phyloP scores from a whole-genome alignment of 2,329 filamentous ascomycete species.

The Claviceps lovelessii region DNA sequence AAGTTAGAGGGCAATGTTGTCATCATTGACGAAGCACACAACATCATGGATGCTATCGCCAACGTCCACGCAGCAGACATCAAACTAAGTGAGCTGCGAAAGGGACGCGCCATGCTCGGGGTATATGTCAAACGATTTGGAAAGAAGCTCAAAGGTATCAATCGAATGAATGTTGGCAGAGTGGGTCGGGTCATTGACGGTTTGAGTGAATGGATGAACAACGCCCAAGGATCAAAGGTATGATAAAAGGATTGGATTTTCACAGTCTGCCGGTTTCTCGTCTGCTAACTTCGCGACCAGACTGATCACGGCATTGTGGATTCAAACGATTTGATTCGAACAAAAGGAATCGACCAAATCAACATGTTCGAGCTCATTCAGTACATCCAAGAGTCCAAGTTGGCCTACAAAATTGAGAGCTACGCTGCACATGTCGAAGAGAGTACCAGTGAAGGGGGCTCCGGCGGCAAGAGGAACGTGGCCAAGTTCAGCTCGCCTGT shows the following conservation, averaged over 20 bases:
- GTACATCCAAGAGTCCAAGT: slow-evolving; percentile 82
- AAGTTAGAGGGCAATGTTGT: slow-evolving; percentile 78
- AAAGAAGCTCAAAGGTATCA: slow-evolving; percentile 77
- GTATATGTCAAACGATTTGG: slow-evolving; percentile 79
- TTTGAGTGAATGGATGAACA: slow-evolving; percentile 53
- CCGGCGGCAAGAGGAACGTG: slow-evolving; percentile 10
- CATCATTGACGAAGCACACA: slow-evolving; percentile 96
- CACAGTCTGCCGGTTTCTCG: background rate
- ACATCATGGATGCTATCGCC: slow-evolving; percentile 88
- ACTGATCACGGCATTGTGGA: slow-evolving; percentile 52
- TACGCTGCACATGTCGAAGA: slow-evolving; percentile 48
- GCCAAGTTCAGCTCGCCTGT: slow-evolving; percentile 28
- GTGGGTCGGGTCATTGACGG: slow-evolving; percentile 73
- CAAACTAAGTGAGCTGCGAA: slow-evolving; percentile 55
- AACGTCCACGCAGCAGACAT: slow-evolving; percentile 74
- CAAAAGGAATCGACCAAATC: slow-evolving; percentile 86
- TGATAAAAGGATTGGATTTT: background rate
- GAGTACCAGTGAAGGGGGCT: slow-evolving; percentile 30
- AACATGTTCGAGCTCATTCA: slow-evolving; percentile 78
- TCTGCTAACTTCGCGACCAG: slow-evolving; percentile 7
- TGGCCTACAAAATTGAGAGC: slow-evolving; percentile 87
- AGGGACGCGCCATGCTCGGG: slow-evolving; percentile 60
- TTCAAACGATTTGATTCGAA: slow-evolving; percentile 56
- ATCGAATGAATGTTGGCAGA: slow-evolving; percentile 81
- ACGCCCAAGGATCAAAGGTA: slow-evolving; percentile 32